These are phyloP conservation scores for Papiliotrema nemorosa DNA, from an alignment of 1,284 basidiomycete species.

Conservation along the genomic window DNA sequence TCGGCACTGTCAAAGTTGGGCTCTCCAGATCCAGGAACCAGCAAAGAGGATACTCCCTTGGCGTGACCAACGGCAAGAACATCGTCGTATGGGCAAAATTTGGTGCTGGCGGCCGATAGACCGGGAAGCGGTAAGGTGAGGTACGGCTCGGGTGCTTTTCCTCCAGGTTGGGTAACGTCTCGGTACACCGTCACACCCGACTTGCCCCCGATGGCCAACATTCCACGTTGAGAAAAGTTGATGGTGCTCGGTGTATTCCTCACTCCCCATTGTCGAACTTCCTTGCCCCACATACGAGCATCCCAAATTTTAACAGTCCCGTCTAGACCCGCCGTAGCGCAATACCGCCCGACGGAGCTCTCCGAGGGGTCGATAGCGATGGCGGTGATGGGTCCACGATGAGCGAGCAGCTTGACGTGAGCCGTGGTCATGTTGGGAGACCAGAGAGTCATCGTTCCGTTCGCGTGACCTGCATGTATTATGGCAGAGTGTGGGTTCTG, in stretches of 20 bases:
- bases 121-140: constrained; percentile 62
- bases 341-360: constrained; percentile 73
- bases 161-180: constrained; percentile 16
- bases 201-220: constrained; percentile 75
- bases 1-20: constrained; percentile 91
- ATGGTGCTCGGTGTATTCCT: constrained; percentile 54
- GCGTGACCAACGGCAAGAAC: constrained; percentile 70
- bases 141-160: constrained; percentile 65
- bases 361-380: constrained; percentile 74
- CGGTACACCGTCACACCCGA: constrained; percentile 70
- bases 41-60: constrained; percentile 72
- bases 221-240: constrained; percentile 64
- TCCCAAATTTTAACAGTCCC: constrained; percentile 93
- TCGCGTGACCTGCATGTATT: constrained; percentile 88
- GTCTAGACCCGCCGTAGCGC: constrained; percentile 86
- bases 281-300: constrained; percentile 86
- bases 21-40: constrained; percentile 90
- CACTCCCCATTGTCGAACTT: constrained; percentile 73
- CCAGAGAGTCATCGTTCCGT: constrained; percentile 81
- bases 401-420: constrained; percentile 86
- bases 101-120: constrained; percentile 61
- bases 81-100: constrained; percentile 90
- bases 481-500: constrained; percentile 92
- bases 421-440: constrained; percentile 90
- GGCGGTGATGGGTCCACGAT: constrained; percentile 79